These are phyloP conservation scores for Penicillium egyptiacum DNA, from an alignment of 495 filamentous ascomycete species.

Conservation along the genomic window DNA sequence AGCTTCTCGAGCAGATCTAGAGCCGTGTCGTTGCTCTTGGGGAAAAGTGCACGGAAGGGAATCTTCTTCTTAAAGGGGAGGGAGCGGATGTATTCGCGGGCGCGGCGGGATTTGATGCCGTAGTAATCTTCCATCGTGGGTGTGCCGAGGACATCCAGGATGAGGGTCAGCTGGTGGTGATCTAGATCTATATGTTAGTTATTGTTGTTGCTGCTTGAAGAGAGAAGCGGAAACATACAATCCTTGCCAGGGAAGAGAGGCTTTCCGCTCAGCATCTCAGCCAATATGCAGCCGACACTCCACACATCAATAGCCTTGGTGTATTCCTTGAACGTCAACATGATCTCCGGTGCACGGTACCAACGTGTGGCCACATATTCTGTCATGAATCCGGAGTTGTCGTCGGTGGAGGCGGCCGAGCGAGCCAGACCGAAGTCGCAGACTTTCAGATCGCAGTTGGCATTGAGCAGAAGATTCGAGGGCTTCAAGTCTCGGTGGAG, in stretches of 20 bases:
- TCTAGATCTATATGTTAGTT: constrained; percentile 52
- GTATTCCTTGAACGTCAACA: constrained; percentile 99
- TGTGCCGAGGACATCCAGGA: constrained; percentile 95
- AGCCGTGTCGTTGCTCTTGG: constrained; percentile 90
- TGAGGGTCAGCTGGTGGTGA: constrained; percentile 97
- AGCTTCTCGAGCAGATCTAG: constrained; percentile 94
- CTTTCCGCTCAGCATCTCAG: constrained; percentile 99
- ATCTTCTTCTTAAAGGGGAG: constrained; percentile 99
- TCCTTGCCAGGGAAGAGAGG: constrained; percentile 98
- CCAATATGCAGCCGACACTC: constrained; percentile 98
- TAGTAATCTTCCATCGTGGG: constrained; percentile 99
- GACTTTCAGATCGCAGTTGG: constrained; percentile 99
- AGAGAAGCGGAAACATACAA: constrained; percentile 59
- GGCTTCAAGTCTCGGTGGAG: constrained; percentile 97
- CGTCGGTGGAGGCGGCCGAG: constrained; percentile 89
- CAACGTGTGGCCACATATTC: constrained; percentile 99
- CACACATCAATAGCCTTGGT: constrained; percentile 99
- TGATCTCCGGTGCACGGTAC: constrained; percentile 99
- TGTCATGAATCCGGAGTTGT: constrained; percentile 99
- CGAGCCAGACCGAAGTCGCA: constrained; percentile 96
- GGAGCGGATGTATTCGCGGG: constrained; percentile 97
- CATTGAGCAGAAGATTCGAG: constrained; percentile 93
- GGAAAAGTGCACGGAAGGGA: constrained; percentile 95
- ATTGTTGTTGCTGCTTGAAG: not conserved
- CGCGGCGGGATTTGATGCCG: constrained; percentile 97